Percentiles rank a stretch among this genome's conserved stretches.
These are phyloP conservation scores for Letharia columbiana DNA, from an alignment of 495 filamentous ascomycete species.

Conservation along the genomic window DNA sequence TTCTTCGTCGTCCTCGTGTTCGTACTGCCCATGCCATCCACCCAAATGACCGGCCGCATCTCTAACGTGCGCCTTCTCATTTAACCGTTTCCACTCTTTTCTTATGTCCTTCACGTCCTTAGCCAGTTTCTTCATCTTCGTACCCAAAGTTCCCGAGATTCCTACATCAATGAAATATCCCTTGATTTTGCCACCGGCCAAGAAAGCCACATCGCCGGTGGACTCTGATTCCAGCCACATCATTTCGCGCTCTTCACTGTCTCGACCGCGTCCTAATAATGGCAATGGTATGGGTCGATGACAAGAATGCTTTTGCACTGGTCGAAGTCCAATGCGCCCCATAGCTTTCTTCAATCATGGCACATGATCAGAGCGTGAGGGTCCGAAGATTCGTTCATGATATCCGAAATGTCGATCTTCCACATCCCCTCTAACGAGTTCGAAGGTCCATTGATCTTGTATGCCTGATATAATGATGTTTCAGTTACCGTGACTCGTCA, in stretches of 20 bases:
- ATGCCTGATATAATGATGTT: not conserved
- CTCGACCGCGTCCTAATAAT: not conserved
- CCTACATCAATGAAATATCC: not conserved
- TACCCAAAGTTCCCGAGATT: not conserved
- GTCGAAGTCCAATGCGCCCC: not conserved
- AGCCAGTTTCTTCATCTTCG: not conserved
- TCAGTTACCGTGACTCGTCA: not conserved
- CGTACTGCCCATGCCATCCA: not conserved
- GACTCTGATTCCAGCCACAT: not conserved
- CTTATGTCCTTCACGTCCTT: not conserved
- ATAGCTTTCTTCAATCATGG: not conserved
- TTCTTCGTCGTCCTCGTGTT: not conserved
- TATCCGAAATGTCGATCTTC: not conserved
- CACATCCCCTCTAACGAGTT: not conserved
- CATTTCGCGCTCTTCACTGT: not conserved
- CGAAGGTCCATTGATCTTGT: not conserved
- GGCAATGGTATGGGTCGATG: not conserved
- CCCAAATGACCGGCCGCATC: not conserved
- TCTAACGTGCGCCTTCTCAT: not conserved
- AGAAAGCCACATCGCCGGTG: not conserved
- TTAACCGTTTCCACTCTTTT: not conserved
- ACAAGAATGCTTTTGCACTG: not conserved
- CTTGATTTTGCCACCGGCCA: not conserved
- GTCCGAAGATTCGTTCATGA: not conserved
- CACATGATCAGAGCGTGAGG: not conserved